These are phyloP conservation scores for Camelina hispida DNA, from an alignment of 345 rosid species.

Conservation along the genomic window DNA sequence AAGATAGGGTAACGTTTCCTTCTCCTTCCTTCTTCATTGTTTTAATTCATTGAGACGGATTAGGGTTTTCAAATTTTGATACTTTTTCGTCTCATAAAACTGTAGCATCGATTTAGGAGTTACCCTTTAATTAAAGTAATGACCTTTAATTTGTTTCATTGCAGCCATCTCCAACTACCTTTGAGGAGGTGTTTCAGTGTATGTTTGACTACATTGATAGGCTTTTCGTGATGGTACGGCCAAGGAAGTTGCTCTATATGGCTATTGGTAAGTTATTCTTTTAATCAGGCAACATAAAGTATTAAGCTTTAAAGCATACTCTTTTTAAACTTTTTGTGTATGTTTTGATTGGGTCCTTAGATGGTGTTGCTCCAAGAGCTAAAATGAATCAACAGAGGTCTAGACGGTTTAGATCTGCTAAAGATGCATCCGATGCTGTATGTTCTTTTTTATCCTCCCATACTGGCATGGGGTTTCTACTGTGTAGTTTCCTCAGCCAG, in stretches of 20 bases:
- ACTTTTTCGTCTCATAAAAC: neutral
- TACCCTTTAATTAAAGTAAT: no score
- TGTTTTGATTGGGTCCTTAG: conserved; percentile 49
- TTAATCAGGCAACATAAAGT: neutral
- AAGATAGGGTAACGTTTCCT: conserved; percentile 68
- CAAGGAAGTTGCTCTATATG: conserved; percentile 86
- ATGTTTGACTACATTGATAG: conserved; percentile 97
- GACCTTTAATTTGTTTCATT: neutral
- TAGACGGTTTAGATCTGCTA: conserved; percentile 95
- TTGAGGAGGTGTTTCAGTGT: conserved; percentile 84
- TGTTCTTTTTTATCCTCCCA: conserved; percentile 45
- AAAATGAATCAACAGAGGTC: conserved; percentile 98
- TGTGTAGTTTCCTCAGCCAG: conserved; percentile 40
- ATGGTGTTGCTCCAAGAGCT: conserved; percentile 99
- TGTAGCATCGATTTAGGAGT: neutral
- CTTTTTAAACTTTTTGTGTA: conserved; percentile 12
- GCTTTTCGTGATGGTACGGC: conserved; percentile 95
- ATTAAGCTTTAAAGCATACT: no score
- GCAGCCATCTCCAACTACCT: conserved; percentile 88
- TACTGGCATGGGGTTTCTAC: conserved; percentile 42
- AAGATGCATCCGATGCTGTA: conserved; percentile 93
- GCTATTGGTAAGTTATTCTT: conserved; percentile 76
- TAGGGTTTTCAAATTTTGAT: conserved; percentile 10
- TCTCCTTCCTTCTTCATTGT: neutral
- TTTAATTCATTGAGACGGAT: neutral